Percentiles rank a stretch among this genome's conserved stretches.
Evolutionary conservation across 208 protist species (phyloP).

Genomic region (Leptomonas pyrrhocoris): DNA sequence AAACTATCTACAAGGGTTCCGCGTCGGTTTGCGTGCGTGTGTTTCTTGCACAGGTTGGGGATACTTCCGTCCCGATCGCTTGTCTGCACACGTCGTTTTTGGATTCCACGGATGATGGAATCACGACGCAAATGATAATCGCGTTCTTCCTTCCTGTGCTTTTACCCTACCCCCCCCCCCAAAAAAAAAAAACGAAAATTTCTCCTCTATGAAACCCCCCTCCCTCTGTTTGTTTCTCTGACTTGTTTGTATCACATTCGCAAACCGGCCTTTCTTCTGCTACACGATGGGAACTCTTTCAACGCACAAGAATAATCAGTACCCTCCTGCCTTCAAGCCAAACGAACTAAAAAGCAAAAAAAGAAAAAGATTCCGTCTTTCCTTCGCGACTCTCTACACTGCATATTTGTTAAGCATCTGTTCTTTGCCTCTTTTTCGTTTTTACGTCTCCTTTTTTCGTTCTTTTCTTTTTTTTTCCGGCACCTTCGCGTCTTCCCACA

Average conservation of each 20-base stretch:
- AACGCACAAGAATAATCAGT: constrained; percentile 1
- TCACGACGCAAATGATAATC: no score
- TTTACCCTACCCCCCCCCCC: background rate
- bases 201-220: background rate
- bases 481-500: constrained; percentile 1
- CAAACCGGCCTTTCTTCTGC: background rate
- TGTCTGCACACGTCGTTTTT: no score
- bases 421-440: constrained; percentile 4
- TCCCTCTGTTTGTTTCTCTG: background rate
- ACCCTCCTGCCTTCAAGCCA: constrained; percentile 9
- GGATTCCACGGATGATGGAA: no score
- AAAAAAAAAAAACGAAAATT: background rate
- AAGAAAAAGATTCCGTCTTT: background rate
- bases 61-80: no score
- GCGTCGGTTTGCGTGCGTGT: no score
- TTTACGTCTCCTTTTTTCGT: constrained; percentile 12
- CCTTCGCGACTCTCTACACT: background rate
- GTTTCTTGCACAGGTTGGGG: no score
- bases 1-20: no score
- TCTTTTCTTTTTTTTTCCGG: constrained; percentile 8
- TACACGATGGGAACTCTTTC: no score
- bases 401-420: background rate
- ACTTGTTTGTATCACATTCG: background rate
- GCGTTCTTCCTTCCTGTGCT: no score
- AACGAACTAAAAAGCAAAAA: constrained; percentile 6